Conservation (phyloP, 768 basidiomycete species). For the Lactarius hengduanensis region DNA sequence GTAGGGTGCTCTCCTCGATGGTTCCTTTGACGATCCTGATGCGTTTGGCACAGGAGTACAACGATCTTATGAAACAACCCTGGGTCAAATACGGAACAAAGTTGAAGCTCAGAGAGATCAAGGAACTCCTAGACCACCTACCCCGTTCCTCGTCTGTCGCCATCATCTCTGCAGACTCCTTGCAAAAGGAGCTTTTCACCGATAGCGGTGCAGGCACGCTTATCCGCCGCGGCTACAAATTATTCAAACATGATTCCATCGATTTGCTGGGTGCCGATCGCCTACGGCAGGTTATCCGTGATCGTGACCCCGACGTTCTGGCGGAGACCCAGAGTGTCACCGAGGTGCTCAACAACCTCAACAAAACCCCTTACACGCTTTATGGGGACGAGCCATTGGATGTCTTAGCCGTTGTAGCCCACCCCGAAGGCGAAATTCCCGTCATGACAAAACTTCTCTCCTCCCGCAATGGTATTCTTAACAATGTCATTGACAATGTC, state of each 20-base stretch:
- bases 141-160: slow-evolving; percentile 98
- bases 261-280: slow-evolving; percentile 89
- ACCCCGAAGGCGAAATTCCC: slow-evolving; percentile 84
- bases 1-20: slow-evolving; percentile 39
- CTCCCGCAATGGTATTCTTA: slow-evolving; percentile 84
- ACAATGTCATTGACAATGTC: slow-evolving; percentile 95
- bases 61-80: slow-evolving; percentile 92
- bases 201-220: slow-evolving; percentile 97
- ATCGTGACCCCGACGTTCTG: slow-evolving; percentile 91
- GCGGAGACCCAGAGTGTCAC: slow-evolving; percentile 83
- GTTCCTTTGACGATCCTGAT: slow-evolving; percentile 2
- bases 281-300: slow-evolving; percentile 91
- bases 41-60: slow-evolving; percentile 71
- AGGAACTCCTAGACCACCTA: slow-evolving; percentile 96
- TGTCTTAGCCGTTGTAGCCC: slow-evolving; percentile 90
- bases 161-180: slow-evolving; percentile 87
- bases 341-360: slow-evolving; percentile 78
- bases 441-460: slow-evolving; percentile 92
- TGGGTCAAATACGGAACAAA: slow-evolving; percentile 99
- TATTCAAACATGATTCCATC: slow-evolving; percentile 83
- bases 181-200: slow-evolving; percentile 98
- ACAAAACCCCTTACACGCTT: slow-evolving; percentile 83
- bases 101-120: slow-evolving; percentile 98
- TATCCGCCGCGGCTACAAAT: slow-evolving; percentile 96
- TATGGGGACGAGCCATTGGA: slow-evolving; percentile 99